These are phyloP conservation scores for Dryadomyces quercus-mongolicae DNA, from an alignment of 2,329 filamentous ascomycete genomes.

Conservation along the genomic window DNA sequence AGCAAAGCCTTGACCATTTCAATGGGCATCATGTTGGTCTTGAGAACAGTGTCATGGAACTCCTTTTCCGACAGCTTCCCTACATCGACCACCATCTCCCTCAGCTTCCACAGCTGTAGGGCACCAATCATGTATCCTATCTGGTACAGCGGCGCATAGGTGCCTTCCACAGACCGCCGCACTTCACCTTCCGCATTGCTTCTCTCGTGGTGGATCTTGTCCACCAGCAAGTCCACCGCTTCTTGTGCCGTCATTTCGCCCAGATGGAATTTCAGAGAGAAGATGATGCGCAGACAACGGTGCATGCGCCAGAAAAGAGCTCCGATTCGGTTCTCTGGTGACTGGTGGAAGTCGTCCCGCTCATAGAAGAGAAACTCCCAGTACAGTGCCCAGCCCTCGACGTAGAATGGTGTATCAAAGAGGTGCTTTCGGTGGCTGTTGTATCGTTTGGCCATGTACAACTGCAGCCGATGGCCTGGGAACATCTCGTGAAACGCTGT, in stretches of 20 bases:
- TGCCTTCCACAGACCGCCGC: constrained; percentile 39
- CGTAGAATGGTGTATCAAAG: constrained; percentile 45
- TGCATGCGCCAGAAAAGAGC: constrained; percentile 53
- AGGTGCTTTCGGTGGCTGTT: constrained; percentile 35
- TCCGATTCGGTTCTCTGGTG: constrained; percentile 40
- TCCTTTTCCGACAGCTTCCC: constrained; percentile 33
- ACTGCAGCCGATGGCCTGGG: constrained; percentile 44
- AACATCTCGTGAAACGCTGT: constrained; percentile 52
- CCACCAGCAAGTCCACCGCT: constrained; percentile 44
- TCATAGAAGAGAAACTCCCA: constrained; percentile 50
- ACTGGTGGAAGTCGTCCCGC: constrained; percentile 34
- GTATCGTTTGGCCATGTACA: constrained; percentile 31
- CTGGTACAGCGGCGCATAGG: constrained; percentile 46
- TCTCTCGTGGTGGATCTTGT: constrained; percentile 45
- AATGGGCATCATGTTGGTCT: constrained; percentile 39
- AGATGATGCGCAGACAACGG: constrained; percentile 45
- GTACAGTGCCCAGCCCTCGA: constrained; percentile 50
- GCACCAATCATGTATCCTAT: constrained; percentile 48
- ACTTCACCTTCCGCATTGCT: constrained; percentile 50
- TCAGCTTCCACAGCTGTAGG: constrained; percentile 38
- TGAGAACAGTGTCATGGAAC: constrained; percentile 42
- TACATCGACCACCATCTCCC: constrained; percentile 31
- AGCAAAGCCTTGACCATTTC: constrained; percentile 40
- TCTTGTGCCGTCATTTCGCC: constrained; percentile 38
- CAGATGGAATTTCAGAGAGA: constrained; percentile 46